Base-by-base conservation (phyloP, 2,329 filamentous ascomycete species). In the Paramyrothecium sp. region DNA sequence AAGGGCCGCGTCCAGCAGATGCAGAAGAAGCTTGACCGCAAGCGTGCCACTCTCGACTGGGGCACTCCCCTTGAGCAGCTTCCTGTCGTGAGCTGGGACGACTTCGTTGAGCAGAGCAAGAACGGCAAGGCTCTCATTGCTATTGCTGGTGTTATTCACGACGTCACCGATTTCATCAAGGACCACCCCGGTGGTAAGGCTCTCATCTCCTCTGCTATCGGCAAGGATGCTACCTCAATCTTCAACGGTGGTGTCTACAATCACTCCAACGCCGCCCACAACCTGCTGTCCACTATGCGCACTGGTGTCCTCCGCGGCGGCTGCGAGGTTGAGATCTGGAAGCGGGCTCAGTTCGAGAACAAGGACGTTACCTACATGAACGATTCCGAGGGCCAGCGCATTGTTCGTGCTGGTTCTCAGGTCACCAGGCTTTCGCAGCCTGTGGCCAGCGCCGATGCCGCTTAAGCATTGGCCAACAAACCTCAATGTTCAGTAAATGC, bases 281-380 rank as follows among this genome's bases (percentile, higher is more conserved):
- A n/a, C n/a, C n/a, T n/a, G n/a, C n/a, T n/a, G n/a, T n/a, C n/a
- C n/a, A n/a, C n/a, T n/a, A n/a, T n/a, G n/a, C n/a, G n/a, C n/a
- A n/a, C n/a, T n/a, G n/a, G n/a, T n/a, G n/a, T n/a, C n/a, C n/a
- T n/a, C n/a, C n/a, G n/a, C n/a, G n/a, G n/a, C n/a, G n/a, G n/a
- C 96, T 92, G 90, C 72, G 91, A 95, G 74, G 91, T 96, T 26
- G 91, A 96, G 81, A 92, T 95, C 75, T 96, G 91, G 91, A 95
- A 95, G 85, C 88, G 90, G 47, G 86, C 89, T 56, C 89, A 93
- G 74, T 85, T 87, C 67, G 90, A 93, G 77, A 91, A 90, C 81
- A 93, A 94, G 81, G 90, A 93, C 66, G 83, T 90, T 57, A 86
- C 88, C 58, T 88, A 89, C 64, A 85, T 91, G 73, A 92, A 91